Percentiles rank a stretch among this genome's conserved stretches.
phyloP scores from a whole-genome alignment of 2,329 filamentous ascomycete species.

The Pseudocercospora cruenta region DNA sequence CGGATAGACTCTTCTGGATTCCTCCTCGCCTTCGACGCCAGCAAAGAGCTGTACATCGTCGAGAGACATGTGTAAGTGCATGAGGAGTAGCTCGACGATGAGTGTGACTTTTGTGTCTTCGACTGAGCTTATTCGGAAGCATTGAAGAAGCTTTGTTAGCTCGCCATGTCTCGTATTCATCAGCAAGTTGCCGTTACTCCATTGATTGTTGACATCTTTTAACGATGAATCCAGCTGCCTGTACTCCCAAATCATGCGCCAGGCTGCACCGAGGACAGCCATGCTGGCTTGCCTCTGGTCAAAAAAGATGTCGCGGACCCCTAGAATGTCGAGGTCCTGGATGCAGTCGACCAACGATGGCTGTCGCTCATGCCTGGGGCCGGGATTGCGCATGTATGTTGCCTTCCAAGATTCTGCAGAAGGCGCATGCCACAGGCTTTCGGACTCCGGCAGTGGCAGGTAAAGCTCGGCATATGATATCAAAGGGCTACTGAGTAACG shows the following conservation, averaged over 20 bases:
- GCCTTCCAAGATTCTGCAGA: conserved; percentile 67
- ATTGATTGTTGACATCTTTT: conserved; percentile 53
- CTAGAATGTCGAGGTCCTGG: conserved; percentile 59
- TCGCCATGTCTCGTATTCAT: conserved; percentile 63
- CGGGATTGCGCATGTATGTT: conserved; percentile 54
- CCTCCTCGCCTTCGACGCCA: conserved; percentile 68
- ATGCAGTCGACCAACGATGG: conserved; percentile 62
- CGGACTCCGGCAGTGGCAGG: conserved; percentile 65
- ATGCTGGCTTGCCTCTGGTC: conserved; percentile 62
- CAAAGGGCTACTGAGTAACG: conserved; percentile 64
- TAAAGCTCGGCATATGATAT: conserved; percentile 72
- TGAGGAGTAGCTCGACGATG: conserved; percentile 57
- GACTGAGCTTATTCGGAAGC: conserved; percentile 50
- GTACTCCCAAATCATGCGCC: conserved; percentile 68
- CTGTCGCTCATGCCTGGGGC: conserved; percentile 43
- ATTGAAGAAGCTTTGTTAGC: conserved; percentile 61
- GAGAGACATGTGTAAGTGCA: conserved; percentile 67
- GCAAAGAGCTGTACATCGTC: conserved; percentile 70
- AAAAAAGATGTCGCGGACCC: conserved; percentile 54
- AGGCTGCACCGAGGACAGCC: conserved; percentile 68
- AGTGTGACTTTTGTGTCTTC: conserved; percentile 42
- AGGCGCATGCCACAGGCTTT: conserved; percentile 67
- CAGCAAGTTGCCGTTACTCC: conserved; percentile 43
- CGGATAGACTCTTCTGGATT: conserved; percentile 63
- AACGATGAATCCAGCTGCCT: conserved; percentile 61